Base-by-base conservation (phyloP, 768 basidiomycete species). In the Holtermanniella nyarrowii region DNA sequence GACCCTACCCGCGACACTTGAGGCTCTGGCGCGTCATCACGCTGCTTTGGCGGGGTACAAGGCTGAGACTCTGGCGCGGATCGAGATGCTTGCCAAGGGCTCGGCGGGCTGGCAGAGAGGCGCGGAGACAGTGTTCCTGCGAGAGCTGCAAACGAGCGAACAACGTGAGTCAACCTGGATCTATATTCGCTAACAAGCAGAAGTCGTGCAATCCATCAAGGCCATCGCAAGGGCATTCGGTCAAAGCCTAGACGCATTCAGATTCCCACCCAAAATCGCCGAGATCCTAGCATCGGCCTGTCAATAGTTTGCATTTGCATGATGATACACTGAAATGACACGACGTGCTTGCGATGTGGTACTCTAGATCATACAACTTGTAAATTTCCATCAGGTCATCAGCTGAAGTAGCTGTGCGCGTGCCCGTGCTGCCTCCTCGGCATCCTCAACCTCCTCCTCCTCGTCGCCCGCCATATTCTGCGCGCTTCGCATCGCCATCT, bases 221-320 rank as follows among this genome's bases (percentile, higher is more conserved):
- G 31, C 31, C 31, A 37, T 37, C 31, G 16, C 31, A 16, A 37
- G 10, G 10, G 31, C 31, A 18, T 70, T 66, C 27, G 69, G 69
- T 4, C 47, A 56, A 20, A 62, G 60, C 24, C 47, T 70, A 42
- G 51, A 52, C 18, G 61, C 69, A 10, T 70, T 70, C 42, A 57
- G 53, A 40, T 61, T 70, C 46, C 59, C 69, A 14, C 55, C 64
- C 20, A 26, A 53, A 18, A 57, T 68, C 12, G 59, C 57, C 12
- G 52, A 48, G 44, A 55, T 54, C 4, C 44, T 66, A 26, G 51
- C 50, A 37, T 37, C 31, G 16, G 16, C 31, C 31, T 7, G 7
- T 7, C 10, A 7, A 16, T 37, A 37, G 16, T 16, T 16, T 7
- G 31, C 31, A 16, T 16, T 7, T 37, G 31, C 31, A 37, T 37